phyloP scores from a whole-genome alignment of 441 rosid genomes.

The Gossypium armourianum region DNA sequence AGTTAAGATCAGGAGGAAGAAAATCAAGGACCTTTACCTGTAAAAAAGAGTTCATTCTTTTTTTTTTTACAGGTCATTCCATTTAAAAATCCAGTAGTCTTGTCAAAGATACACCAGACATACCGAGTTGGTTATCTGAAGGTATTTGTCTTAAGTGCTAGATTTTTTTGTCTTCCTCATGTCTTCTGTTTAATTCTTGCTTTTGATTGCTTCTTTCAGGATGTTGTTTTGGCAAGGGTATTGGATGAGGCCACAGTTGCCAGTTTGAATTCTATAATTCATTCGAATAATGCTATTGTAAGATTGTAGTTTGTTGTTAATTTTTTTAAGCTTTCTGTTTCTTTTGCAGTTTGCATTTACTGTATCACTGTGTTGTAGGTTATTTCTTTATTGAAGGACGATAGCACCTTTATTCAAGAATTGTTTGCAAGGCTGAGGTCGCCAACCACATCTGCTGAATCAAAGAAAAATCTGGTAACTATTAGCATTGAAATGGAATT shows the following conservation, averaged over 20 bases:
- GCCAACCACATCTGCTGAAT: slow-evolving; percentile 53
- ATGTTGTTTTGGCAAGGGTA: slow-evolving; percentile 87
- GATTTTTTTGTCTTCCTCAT: background rate
- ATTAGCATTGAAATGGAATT: background rate
- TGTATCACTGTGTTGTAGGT: slow-evolving; percentile 39
- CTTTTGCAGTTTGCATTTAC: slow-evolving; percentile 15
- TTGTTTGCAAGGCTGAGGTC: slow-evolving; percentile 74
- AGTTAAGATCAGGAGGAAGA: background rate
- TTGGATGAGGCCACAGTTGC: slow-evolving; percentile 83
- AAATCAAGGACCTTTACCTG: background rate
- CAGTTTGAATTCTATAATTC: slow-evolving; percentile 81
- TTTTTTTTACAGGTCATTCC: slow-evolving; percentile 59
- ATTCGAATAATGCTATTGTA: slow-evolving; percentile 84
- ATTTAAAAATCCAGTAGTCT: slow-evolving; percentile 63
- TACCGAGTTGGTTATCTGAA: slow-evolving; percentile 91
- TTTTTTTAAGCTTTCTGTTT: background rate
- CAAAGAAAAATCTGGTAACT: slow-evolving; percentile 89
- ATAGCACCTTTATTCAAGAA: slow-evolving; percentile 82
- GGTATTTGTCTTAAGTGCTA: slow-evolving; percentile 35
- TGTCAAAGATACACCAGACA: slow-evolving; percentile 94
- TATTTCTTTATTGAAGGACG: slow-evolving; percentile 85
- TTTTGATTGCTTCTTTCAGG: slow-evolving; percentile 41
- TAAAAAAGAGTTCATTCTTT: background rate
- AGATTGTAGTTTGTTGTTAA: slow-evolving; percentile 26
- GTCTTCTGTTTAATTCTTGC: slow-evolving; percentile 22